These are phyloP conservation scores for Lodderomyces metapsilosis DNA, from an alignment of 1,139 yeast genomes.

Conservation along the genomic window DNA sequence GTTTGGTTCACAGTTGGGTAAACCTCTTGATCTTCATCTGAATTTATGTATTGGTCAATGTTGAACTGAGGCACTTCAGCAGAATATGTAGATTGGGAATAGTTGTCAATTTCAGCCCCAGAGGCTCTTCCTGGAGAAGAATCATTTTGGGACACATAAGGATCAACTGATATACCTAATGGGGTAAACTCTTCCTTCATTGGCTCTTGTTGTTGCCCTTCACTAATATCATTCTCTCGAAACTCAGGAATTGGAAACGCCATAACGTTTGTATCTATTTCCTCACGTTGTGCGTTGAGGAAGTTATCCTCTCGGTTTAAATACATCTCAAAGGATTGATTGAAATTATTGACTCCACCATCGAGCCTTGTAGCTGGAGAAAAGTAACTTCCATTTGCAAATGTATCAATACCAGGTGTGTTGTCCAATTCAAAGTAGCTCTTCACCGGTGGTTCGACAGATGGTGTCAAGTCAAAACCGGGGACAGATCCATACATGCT, in stretches of 20 bases:
- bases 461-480: constrained; percentile 31
- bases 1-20: constrained; percentile 6
- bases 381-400: constrained; percentile 13
- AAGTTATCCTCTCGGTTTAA: constrained; percentile 9
- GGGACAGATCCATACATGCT: constrained; percentile 9
- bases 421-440: constrained; percentile 33
- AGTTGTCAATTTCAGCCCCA: neutral
- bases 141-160: neutral
- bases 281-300: neutral
- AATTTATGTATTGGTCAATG: neutral
- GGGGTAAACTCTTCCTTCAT: constrained; percentile 1
- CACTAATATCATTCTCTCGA: neutral
- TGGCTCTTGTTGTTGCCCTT: neutral
- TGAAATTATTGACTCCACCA: constrained; percentile 12
- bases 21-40: neutral
- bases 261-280: neutral
- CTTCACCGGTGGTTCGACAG: constrained; percentile 41
- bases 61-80: neutral
- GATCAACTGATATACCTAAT: neutral
- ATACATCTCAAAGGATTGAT: constrained; percentile 16
- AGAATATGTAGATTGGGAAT: neutral
- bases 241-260: neutral
- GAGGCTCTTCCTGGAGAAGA: neutral
- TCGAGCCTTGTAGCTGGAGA: constrained; percentile 15
- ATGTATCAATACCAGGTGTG: constrained; percentile 6